These are phyloP conservation scores for Globisporangium acanthophoron DNA, from an alignment of 352 stramenopile species.

Conservation along the genomic window DNA sequence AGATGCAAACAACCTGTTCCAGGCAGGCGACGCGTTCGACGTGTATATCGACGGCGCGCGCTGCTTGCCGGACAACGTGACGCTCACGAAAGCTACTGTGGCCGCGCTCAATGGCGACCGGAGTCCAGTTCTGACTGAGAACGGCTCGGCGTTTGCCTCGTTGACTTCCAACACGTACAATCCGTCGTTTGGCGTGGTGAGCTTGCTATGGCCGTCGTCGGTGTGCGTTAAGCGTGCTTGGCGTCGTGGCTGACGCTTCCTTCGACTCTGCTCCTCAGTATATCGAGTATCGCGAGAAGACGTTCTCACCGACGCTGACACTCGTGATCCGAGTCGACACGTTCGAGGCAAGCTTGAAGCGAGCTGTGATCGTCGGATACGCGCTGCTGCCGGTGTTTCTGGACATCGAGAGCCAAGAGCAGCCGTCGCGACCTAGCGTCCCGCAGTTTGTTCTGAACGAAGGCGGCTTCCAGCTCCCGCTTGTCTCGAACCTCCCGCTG, in stretches of 20 bases:
- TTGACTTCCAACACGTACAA: slow-evolving; percentile 24
- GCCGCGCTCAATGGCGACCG: slow-evolving; percentile 52
- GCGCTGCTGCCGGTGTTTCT: slow-evolving; percentile 66
- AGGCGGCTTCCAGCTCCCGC: slow-evolving; percentile 72
- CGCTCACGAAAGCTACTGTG: slow-evolving; percentile 66
- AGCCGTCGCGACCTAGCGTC: slow-evolving; percentile 42
- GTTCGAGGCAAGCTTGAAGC: slow-evolving; percentile 45
- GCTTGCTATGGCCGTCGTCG: background rate
- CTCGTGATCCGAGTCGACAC: slow-evolving; percentile 84
- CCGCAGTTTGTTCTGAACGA: slow-evolving; percentile 58
- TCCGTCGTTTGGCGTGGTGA: slow-evolving; percentile 50
- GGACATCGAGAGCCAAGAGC: slow-evolving; percentile 45
- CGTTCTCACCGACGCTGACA: slow-evolving; percentile 79
- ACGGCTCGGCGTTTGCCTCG: slow-evolving; percentile 22
- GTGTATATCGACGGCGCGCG: slow-evolving; percentile 73
- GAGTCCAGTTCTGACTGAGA: slow-evolving; percentile 24
- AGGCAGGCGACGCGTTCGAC: slow-evolving; percentile 69
- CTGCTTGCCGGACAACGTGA: slow-evolving; percentile 65
- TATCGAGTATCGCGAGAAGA: slow-evolving; percentile 66
- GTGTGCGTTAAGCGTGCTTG: too few relatives aligned
- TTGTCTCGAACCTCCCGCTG: slow-evolving; percentile 44
- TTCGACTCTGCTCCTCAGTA: slow-evolving; percentile 22
- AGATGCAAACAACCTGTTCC: slow-evolving; percentile 31
- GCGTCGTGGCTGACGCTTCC: background rate
- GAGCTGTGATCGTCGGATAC: slow-evolving; percentile 72